Base-by-base conservation (phyloP, 2,329 filamentous ascomycete species). In the Biscogniauxia mediterranea region DNA sequence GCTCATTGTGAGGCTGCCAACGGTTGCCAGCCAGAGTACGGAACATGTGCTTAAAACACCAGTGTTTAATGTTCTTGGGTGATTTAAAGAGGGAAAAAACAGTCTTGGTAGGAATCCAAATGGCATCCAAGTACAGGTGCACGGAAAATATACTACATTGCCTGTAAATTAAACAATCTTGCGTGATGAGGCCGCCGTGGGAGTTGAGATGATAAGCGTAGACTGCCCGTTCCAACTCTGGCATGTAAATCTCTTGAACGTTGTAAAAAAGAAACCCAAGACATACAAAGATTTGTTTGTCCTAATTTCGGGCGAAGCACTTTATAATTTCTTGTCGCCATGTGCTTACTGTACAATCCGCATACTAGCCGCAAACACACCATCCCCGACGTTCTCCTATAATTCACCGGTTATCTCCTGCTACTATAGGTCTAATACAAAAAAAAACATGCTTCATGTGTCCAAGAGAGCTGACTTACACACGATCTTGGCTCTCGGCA, bases 11-110 rank as follows among this genome's bases (percentile, higher is more conserved):
- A 60, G 38, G 61, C 59, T 2, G 60, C 63, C 4, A 68, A 61
- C 21, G 72, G 73, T 23, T 74, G 72, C 57, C 73, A 74, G 58
- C 28, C 67, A 28, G 58, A 56, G 1, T 74, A 68, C 54, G 73
- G 73, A n/a, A 64, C 61, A 7, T 74, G 71, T 60, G 3, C 38
- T 50, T 57, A 19, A 57, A 42, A 46, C 13, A 23, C 2, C 6
- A 7, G 38, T 46, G 32, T 38, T 11, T 38, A 9, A 15, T 38
- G 32, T 38, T n/a, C n/a, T n/a, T 2, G 15, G 17, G 17, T 46
- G 38, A 46, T n/a, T 11, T 42, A 7, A 17, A 42, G 13, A 13
- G 28, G 28, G 28, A 46, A 15, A n/a, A 3, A 15, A 46, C 13
- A 9, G 5, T 8, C 15, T 9, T 42, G 6, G 17, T 17, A 9